phyloP scores from a whole-genome alignment of 495 filamentous ascomycete genomes.

The Durotheca rogersii region DNA sequence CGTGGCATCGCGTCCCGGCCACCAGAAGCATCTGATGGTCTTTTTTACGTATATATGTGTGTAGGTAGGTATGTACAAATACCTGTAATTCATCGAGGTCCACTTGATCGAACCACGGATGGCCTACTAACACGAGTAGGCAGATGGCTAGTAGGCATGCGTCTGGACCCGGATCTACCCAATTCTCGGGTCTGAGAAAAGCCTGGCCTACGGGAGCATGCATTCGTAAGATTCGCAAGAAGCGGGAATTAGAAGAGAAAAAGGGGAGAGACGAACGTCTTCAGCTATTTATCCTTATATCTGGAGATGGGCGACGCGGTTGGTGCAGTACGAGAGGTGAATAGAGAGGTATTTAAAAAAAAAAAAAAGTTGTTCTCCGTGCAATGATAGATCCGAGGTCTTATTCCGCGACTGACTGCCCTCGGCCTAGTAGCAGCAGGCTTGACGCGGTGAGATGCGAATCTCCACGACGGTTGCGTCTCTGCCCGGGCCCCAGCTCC shows the following conservation, averaged over 20 bases:
- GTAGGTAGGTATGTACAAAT: not conserved
- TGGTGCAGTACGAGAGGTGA: too few relatives aligned
- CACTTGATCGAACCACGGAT: not conserved
- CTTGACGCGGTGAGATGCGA: constrained; percentile 17
- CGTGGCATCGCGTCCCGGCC: not conserved
- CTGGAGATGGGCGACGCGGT: too few relatives aligned
- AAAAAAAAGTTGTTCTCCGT: not conserved
- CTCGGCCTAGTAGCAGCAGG: constrained; percentile 2
- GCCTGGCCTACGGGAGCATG: constrained; percentile 10
- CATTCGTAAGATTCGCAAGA: not conserved
- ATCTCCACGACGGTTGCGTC: constrained; percentile 23
- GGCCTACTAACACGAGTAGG: not conserved
- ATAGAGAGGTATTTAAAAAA: too few relatives aligned
- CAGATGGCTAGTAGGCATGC: not conserved
- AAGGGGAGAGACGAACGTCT: too few relatives aligned
- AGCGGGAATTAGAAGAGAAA: constrained; percentile 12
- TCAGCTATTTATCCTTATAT: too few relatives aligned
- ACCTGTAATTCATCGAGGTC: not conserved
- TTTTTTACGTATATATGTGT: too few relatives aligned
- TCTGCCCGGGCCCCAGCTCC: constrained; percentile 17
- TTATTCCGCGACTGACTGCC: constrained; percentile 5
- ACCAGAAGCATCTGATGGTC: not conserved
- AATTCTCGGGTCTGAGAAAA: constrained; percentile 2
- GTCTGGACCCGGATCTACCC: not conserved
- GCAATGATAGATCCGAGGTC: constrained; percentile 3